A percentile compares a stretch with the other conserved stretches of the same genome.
phyloP scores from a whole-genome alignment of 371 early-diverging fungal genomes.

The Mortierella sp. region DNA sequence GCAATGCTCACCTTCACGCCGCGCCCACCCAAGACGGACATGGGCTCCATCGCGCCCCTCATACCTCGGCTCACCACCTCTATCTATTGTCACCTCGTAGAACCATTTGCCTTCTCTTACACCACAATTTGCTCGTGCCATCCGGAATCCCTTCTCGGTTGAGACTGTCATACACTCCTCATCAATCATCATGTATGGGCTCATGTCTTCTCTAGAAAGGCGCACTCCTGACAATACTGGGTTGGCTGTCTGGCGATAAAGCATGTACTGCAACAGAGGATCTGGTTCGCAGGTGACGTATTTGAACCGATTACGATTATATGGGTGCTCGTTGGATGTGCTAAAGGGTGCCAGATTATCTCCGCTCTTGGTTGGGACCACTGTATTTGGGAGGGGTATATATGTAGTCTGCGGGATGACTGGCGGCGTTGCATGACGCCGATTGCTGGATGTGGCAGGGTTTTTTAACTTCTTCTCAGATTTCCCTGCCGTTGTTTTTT shows the following conservation, averaged over 20 bases:
- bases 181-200: constrained; percentile 73
- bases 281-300: constrained; percentile 71
- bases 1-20: constrained; percentile 70
- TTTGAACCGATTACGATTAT: constrained; percentile 71
- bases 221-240: constrained; percentile 61
- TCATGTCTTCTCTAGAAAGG: constrained; percentile 73
- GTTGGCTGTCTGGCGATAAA: constrained; percentile 69
- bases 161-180: constrained; percentile 72
- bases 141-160: constrained; percentile 77
- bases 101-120: constrained; percentile 79
- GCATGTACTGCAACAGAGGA: constrained; percentile 63
- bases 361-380: constrained; percentile 30
- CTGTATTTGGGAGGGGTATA: constrained; percentile 51
- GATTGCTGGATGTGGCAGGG: constrained; percentile 13
- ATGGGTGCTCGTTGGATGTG: constrained; percentile 57
- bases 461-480: constrained; percentile 39
- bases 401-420: constrained; percentile 36
- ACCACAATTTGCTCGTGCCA: constrained; percentile 76
- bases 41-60: constrained; percentile 67
- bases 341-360: constrained; percentile 49
- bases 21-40: constrained; percentile 77
- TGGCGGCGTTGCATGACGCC: constrained; percentile 22
- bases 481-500: constrained; percentile 23
- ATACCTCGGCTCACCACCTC: constrained; percentile 57
- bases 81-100: constrained; percentile 73